Percentiles rank a stretch among this genome's conserved stretches.
phyloP scores from a whole-genome alignment of 164 flowering plant species.

The Kalanchoe fedtschenkoi region DNA sequence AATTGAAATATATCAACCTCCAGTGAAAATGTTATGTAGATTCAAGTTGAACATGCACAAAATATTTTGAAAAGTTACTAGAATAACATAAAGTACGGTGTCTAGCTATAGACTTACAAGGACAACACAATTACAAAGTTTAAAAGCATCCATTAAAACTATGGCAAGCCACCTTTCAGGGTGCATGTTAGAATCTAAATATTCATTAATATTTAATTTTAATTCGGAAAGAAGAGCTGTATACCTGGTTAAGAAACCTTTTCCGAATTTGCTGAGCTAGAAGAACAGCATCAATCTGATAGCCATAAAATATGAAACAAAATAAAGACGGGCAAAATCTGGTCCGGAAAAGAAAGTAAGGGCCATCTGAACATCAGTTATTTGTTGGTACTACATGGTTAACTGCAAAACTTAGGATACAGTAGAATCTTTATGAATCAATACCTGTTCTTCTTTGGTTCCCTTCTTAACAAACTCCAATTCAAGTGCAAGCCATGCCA shows the following conservation, averaged over 20 bases:
- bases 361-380: no score
- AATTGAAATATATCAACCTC: neutral
- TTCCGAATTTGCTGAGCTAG: constrained; percentile 42
- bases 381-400: no score
- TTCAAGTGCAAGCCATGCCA: constrained; percentile 34
- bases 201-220: no score
- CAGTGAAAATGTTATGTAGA: neutral
- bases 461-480: constrained; percentile 35
- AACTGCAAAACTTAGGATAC: neutral
- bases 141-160: neutral
- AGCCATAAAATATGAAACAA: neutral
- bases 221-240: no score
- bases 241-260: constrained; percentile 50
- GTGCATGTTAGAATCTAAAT: no score
- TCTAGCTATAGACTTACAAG: neutral
- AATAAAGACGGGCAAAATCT: no score
- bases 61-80: neutral
- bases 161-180: neutral
- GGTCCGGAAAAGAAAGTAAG: no score
- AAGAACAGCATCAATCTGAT: constrained; percentile 55
- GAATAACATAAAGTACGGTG: neutral
- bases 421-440: neutral
- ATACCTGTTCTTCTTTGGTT: constrained; percentile 34
- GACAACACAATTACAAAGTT: no score
- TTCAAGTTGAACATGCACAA: neutral